These are phyloP conservation scores for Primulina huaijiensis DNA, from an alignment of 257 asterid genomes.

Conservation along the genomic window DNA sequence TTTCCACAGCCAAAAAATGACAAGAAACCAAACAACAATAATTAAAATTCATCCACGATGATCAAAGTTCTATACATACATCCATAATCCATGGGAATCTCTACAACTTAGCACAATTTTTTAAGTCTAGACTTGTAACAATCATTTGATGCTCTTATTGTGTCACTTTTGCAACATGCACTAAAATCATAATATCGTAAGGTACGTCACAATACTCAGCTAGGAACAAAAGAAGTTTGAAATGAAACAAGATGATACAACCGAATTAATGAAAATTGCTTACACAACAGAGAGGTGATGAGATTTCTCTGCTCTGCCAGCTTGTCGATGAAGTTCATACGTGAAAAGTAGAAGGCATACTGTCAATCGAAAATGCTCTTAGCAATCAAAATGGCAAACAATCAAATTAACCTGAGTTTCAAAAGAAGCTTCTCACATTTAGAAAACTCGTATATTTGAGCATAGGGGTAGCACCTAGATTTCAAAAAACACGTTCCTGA, in stretches of 20 bases:
- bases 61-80: no score
- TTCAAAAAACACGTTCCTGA: slow-evolving; percentile 50
- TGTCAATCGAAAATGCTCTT: slow-evolving; percentile 32
- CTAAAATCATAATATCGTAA: not conserved
- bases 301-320: slow-evolving; percentile 45
- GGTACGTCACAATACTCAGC: not conserved
- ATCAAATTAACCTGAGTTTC: not conserved
- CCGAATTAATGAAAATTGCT: slow-evolving; percentile 17
- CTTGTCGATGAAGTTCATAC: slow-evolving; percentile 79
- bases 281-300: slow-evolving; percentile 67
- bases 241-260: not conserved
- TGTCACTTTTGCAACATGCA: not conserved
- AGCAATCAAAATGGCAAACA: slow-evolving; percentile 23
- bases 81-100: not conserved
- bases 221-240: not conserved
- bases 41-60: no score
- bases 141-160: not conserved
- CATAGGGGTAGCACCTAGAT: slow-evolving; percentile 56
- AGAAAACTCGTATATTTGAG: slow-evolving; percentile 73
- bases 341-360: slow-evolving; percentile 77
- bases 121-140: no score
- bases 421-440: slow-evolving; percentile 56
- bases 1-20: no score
- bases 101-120: not conserved
- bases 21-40: no score